Percentiles rank a stretch among this genome's conserved stretches.
These are phyloP conservation scores for Colletotrichum tropicicola DNA, from an alignment of 2,329 filamentous ascomycete species.

Conservation along the genomic window DNA sequence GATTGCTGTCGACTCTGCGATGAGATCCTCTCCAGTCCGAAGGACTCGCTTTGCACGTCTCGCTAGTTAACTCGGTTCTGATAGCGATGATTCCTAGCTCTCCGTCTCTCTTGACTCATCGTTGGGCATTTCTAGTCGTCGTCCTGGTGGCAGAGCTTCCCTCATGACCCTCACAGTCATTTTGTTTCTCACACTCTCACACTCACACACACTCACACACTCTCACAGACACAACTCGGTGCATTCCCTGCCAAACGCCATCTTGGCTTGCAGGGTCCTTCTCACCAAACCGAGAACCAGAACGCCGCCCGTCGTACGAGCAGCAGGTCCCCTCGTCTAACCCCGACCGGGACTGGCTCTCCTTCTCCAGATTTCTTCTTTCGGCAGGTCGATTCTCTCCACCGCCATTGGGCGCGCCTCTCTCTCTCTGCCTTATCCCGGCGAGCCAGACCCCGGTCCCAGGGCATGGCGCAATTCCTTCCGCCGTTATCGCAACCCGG, in stretches of 20 bases:
- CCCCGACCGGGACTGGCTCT: not conserved
- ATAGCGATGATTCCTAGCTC: too few relatives aligned
- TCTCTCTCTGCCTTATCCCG: not conserved
- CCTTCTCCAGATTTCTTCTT: slow-evolving; percentile 19
- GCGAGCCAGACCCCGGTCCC: not conserved
- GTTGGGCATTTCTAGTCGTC: not conserved
- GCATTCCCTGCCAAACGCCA: not conserved
- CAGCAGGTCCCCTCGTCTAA: not conserved
- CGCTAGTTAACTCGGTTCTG: too few relatives aligned
- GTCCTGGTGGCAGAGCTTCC: too few relatives aligned
- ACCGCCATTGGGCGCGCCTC: not conserved
- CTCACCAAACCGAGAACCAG: not conserved
- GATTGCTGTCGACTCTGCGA: slow-evolving; percentile 6
- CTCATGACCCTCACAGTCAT: too few relatives aligned
- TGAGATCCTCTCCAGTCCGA: too few relatives aligned
- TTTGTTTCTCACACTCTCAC: too few relatives aligned
- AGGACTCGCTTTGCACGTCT: too few relatives aligned
- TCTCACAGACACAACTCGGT: not conserved
- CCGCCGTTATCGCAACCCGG: slow-evolving; percentile 5
- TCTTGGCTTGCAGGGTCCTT: slow-evolving; percentile 7
- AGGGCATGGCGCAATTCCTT: slow-evolving; percentile 1
- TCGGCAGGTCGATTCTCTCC: slow-evolving; percentile 14
- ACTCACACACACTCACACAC: not conserved
- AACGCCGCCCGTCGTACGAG: slow-evolving; percentile 1
- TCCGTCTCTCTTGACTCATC: too few relatives aligned